Base-by-base conservation (phyloP, 2,329 filamentous ascomycete genomes). In the Stachybotrys chlorohalonatus region DNA sequence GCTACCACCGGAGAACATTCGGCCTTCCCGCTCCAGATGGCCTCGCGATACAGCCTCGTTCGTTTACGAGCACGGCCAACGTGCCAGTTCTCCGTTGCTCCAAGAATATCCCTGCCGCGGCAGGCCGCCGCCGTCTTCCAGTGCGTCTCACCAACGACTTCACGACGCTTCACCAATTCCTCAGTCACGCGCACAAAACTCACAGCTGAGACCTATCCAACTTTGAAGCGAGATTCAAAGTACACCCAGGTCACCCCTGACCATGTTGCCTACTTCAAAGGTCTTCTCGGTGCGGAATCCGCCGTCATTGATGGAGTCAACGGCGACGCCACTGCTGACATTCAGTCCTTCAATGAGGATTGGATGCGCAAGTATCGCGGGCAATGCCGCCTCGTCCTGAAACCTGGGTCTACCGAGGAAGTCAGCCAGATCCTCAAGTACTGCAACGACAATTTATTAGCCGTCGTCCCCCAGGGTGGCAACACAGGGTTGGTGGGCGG, bases 321-420 rank as follows among this genome's bases (percentile, higher is more conserved):
- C 4, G 59, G 58, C 31, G 84, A 92, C 70, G 84, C 74, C 32
- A 69, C 84, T 13, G 88, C 89, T 63, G 94, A 97, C 67, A 80
- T 97, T 60, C 90, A 94, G 68, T 82, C 89, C 7, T 99, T 91
- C 80, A 99, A 99, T 73, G 84, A 86, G 68, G 94, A 99, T 74
- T 99, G 95, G 94, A 96, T 99, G 92, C 86, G 89, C 72, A 99
- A 99, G 75, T 99, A 96, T 76, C 86, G 89, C 57, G 95, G 94
- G 32, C 91, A 96, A 72, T 85, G 89, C 57, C 84, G 86, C 66
- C 76, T 99, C 31, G 91, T 97, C 5, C 75, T 99, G 58, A 95
- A 91, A 73, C 94, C 94, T 11, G 82, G 80, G 52, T 87, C 83
- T 15, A 93, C 90, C 0, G 85, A 93, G 64, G 87, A 99, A 72